These are phyloP conservation scores for Athelia psychrophila DNA, from an alignment of 1,284 basidiomycete genomes.

Conservation along the genomic window DNA sequence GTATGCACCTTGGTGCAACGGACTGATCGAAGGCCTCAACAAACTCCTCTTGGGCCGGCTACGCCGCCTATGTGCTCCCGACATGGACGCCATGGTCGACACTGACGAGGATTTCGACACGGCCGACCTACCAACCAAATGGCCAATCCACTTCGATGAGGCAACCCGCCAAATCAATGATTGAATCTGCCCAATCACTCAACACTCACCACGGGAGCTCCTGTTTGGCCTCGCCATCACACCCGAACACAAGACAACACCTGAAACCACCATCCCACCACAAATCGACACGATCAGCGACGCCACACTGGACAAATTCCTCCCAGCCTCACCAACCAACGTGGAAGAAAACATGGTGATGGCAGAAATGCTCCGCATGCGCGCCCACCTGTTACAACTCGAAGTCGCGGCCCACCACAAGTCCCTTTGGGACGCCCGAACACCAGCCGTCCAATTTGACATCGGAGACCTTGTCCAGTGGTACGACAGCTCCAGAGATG, in stretches of 20 bases:
- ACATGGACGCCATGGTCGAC: constrained; percentile 1
- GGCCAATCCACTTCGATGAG: neutral
- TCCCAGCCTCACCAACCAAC: neutral
- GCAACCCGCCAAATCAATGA: neutral
- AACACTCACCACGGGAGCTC: neutral
- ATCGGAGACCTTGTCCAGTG: constrained; percentile 4
- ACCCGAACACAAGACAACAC: neutral
- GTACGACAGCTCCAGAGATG: constrained; percentile 1
- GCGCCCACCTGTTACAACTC: neutral
- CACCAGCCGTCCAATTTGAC: neutral
- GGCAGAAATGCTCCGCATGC: neutral
- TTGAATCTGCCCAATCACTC: neutral
- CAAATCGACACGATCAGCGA: neutral
- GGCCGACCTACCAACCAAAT: neutral
- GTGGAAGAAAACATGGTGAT: neutral
- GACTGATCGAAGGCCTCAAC: constrained; percentile 10
- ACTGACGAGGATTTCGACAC: constrained; percentile 10
- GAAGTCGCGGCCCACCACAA: neutral
- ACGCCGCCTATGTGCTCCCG: neutral
- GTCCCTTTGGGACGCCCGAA: neutral
- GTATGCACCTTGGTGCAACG: constrained; percentile 11
- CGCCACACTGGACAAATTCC: neutral
- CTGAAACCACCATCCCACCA: constrained; percentile 19
- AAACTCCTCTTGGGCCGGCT: constrained; percentile 6
- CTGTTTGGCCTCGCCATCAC: constrained; percentile 12